Evolutionary conservation across 768 basidiomycete species (phyloP).

Genomic region (Coprinopsis sp.): DNA sequence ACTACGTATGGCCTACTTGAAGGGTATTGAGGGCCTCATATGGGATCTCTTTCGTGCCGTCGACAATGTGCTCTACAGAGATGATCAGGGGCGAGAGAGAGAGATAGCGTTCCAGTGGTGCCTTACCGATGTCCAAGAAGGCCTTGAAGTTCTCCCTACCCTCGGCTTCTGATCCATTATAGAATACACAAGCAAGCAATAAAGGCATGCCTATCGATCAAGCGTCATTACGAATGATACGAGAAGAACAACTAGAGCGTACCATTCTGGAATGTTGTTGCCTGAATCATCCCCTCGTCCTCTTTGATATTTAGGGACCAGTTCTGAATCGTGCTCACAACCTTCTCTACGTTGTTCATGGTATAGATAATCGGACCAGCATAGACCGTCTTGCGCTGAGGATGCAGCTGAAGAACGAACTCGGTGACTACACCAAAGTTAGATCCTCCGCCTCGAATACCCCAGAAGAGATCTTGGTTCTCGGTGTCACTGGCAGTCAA

Average conservation of each 20-base stretch:
- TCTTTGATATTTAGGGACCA: constrained; percentile 36
- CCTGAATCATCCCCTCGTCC: constrained; percentile 35
- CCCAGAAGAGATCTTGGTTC: constrained; percentile 48
- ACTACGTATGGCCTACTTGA: constrained; percentile 22
- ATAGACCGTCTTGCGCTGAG: constrained; percentile 45
- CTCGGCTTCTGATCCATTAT: constrained; percentile 47
- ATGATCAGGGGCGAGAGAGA: background rate
- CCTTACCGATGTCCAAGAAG: constrained; percentile 42
- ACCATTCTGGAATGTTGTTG: constrained; percentile 33
- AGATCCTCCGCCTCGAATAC: constrained; percentile 46
- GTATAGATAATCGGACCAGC: constrained; percentile 37
- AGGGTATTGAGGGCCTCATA: constrained; percentile 41
- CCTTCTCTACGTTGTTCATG: constrained; percentile 22
- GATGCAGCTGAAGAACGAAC: constrained; percentile 45
- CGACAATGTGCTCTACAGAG: constrained; percentile 36
- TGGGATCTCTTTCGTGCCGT: too few relatives aligned
- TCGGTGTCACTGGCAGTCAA: constrained; percentile 31
- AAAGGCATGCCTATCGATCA: constrained; percentile 27
- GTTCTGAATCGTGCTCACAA: constrained; percentile 25
- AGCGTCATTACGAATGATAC: constrained; percentile 1
- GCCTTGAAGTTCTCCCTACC: constrained; percentile 38
- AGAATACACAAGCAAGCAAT: constrained; percentile 36
- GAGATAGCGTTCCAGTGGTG: background rate
- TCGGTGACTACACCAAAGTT: constrained; percentile 55
- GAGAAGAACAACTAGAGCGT: constrained; percentile 25